Base-by-base conservation (phyloP, 192 early-diverging fungal species). In the Dissophora globulifera region DNA sequence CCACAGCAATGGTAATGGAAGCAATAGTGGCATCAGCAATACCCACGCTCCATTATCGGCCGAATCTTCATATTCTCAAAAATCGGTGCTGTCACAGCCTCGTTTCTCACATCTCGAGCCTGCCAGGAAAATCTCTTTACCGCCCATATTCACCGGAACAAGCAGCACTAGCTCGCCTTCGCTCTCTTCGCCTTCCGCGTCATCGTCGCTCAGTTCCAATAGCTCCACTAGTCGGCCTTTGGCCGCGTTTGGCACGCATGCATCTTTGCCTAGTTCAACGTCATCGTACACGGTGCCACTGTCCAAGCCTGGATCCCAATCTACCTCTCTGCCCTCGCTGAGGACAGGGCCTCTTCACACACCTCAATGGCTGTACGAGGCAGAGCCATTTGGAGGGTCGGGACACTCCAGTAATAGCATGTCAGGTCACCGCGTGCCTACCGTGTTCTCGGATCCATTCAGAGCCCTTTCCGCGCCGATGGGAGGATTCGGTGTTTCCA, bases 401-500 rank as follows among this genome's bases (percentile, higher is more conserved):
- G 40, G 51, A 20, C 57, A 59, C 38, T 50, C 58, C 19, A 25
- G 69, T 13, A 51, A 57, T 32, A 7, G 30, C 20, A 17, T 64
- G 26, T 22, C 58, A 11, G 55, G 50, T 12, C 43, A 60, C n/a
- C 72, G 72, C 4, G 29, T 76, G 23, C 72, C 72, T 0, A 62
- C 72, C 4, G 52, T 76, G 22, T 76, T 76, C 32, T 51, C 72
- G 22, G 72, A 76, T n/a, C 58, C 72, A 1, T 62, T 76, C 58
- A 48, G 72, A 32, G 13, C 72, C 1, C 1, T 76, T 3, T 76
- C 72, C 19, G 72, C 72, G 5, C 72, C 72, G 1, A 76, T 76
- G 72, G 72, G 72, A 33, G 72, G 72, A 17, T 76, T 76, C 13
- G 72, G 72, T 32, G 72, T 76, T 4, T 66, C 72, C 27, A 76